Conservation (phyloP, 2,329 filamentous ascomycete genomes). For the Diaporthe caulivora region DNA sequence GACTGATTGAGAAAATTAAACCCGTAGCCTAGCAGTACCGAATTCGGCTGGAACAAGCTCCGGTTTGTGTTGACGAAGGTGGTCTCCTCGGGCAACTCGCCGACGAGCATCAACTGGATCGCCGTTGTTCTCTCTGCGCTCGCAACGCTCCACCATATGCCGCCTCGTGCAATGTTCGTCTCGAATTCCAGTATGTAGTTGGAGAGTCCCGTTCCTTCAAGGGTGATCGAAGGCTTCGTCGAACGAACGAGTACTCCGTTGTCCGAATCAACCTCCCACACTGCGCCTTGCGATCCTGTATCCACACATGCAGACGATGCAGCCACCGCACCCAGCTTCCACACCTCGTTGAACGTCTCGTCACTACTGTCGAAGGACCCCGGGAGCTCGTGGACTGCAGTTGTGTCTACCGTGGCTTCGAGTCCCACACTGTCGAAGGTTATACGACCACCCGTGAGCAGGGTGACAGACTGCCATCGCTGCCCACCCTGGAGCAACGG, state of each 20-base stretch:
- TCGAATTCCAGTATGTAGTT: conserved; percentile 54
- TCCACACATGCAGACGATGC: not conserved
- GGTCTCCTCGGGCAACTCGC: conserved; percentile 2
- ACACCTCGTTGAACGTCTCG: not conserved
- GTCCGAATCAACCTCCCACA: not conserved
- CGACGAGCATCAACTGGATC: conserved; percentile 7
- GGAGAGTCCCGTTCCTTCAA: conserved; percentile 42
- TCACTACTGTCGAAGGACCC: not conserved
- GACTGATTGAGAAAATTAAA: conserved; percentile 53
- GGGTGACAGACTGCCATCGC: conserved; percentile 1
- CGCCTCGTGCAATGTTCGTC: conserved; percentile 53
- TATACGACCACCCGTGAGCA: not conserved
- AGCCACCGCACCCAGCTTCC: not conserved
- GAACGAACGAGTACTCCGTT: conserved; percentile 46
- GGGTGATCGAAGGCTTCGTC: conserved; percentile 47
- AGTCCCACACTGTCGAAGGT: not conserved
- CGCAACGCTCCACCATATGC: conserved; percentile 53
- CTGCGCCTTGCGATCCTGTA: not conserved
- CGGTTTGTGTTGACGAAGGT: conserved; percentile 50
- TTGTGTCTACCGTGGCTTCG: not conserved
- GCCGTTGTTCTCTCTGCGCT: conserved; percentile 14
- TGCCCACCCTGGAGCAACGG: conserved; percentile 12
- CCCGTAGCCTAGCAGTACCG: conserved; percentile 50
- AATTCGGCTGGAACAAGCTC: conserved; percentile 51
- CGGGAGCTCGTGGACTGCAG: not conserved